Evolutionary conservation across 495 filamentous ascomycete genomes (phyloP), one percentile per base, ranked within the genome.

Genomic region (Hypomontagnella submonticulosa): DNA sequence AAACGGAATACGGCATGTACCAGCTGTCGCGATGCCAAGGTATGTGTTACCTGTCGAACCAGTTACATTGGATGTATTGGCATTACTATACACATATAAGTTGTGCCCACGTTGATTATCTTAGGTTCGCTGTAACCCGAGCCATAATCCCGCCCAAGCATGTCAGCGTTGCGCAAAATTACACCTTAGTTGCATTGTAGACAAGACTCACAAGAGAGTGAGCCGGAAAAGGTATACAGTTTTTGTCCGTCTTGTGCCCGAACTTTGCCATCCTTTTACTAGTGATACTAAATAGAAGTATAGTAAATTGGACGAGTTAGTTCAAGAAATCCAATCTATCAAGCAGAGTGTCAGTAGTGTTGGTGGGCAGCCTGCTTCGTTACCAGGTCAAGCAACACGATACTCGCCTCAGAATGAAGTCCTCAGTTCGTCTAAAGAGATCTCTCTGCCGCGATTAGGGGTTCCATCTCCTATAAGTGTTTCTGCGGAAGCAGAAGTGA

Each of bases 81-180:
- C 6, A 27, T 27, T 27, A 3, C 23, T 27, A 27, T 6, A 27
- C 6, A 27, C 23, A 12, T 3, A 38, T 38, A 3, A 11, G 3
- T 38, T 7, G 19, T 55, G 7, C 38, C 6, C 18, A 36, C 41
- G 46, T 40, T 64, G 13, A 47, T 33, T 19, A 4, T 34, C 19
- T n/a, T 23, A 80, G 77, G 77, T 80, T 15, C 78, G 76, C 62
- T 78, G 79, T 69, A 81, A 78, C 55, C 73, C 79, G 36, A 79
- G 77, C 46, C 61, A 71, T 3, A 67, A 71, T n/a, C 68, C 78
- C 4, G 66, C 71, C 16, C 72, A 77, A 46, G 74, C 78, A 15
- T 81, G 79, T 52, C 72, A 75, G 27, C 72, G 79, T 23, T 81
- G 79, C 49, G 62, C 75, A 57, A 81, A 80, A 64, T 72, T 81